phyloP scores from a whole-genome alignment of 768 basidiomycete species.

The Lentinula lateritia region DNA sequence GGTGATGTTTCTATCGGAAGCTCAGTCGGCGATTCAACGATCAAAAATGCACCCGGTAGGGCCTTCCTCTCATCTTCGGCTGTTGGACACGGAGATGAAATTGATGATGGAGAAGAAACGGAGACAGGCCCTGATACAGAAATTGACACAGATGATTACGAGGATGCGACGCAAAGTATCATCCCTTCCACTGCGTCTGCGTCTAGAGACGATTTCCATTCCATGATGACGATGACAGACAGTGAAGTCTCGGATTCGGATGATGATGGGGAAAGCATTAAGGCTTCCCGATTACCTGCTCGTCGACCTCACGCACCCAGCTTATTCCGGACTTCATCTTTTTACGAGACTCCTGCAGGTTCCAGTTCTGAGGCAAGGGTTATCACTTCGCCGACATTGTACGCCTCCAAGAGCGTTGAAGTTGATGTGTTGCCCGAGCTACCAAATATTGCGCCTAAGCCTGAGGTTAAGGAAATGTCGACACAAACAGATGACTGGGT shows the following conservation, averaged over 20 bases:
- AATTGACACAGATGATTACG: slow-evolving; percentile 69
- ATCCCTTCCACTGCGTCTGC: slow-evolving; percentile 10
- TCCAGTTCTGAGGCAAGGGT: slow-evolving; percentile 11
- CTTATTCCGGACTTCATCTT: slow-evolving; percentile 14
- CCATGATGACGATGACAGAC: slow-evolving; percentile 65
- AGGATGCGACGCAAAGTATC: slow-evolving; percentile 71
- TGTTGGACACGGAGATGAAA: slow-evolving; percentile 13
- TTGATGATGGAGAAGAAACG: slow-evolving; percentile 38
- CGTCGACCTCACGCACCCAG: slow-evolving; percentile 19
- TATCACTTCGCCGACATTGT: slow-evolving; percentile 29
- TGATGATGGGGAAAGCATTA: slow-evolving; percentile 70
- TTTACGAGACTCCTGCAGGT: slow-evolving; percentile 5
- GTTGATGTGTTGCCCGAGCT: slow-evolving; percentile 9
- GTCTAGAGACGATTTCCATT: slow-evolving; percentile 66
- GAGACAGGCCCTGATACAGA: slow-evolving; percentile 68
- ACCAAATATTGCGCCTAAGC: slow-evolving; percentile 34
- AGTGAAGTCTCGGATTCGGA: slow-evolving; percentile 55
- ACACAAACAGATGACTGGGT: slow-evolving; percentile 78
- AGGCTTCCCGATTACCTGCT: slow-evolving; percentile 42
- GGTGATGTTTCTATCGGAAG: slow-evolving; percentile 30
- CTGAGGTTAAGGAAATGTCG: slow-evolving; percentile 67
- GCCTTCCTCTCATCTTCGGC: slow-evolving; percentile 9
- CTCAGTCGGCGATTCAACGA: slow-evolving; percentile 32
- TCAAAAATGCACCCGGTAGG: slow-evolving; percentile 23
- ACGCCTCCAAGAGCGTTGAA: slow-evolving; percentile 44